Base-by-base conservation (phyloP, 768 basidiomycete species). In the Termitomyces heimii region DNA sequence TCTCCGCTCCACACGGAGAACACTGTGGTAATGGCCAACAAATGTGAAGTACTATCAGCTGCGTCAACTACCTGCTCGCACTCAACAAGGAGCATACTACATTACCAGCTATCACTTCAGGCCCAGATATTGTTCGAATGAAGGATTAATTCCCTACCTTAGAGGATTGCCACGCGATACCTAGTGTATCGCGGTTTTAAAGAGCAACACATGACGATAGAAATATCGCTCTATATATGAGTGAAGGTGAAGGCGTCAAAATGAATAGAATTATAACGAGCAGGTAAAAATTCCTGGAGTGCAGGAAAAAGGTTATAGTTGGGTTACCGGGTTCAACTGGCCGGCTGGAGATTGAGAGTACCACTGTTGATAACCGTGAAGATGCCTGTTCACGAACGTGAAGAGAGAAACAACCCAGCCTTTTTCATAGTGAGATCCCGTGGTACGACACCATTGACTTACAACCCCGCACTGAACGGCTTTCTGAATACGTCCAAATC, bases 1-100 rank as follows among this genome's bases (percentile, higher is more conserved):
- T 68, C 78, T 5, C 75, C 78, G 34, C 80, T 75, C 57, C 80
- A 80, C 53, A 62, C 64, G 57, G 80, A 70, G 39, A 46, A 14
- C 14, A 10, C 13, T 35, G n/a, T 16, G 3, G 5, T 10, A 3
- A 35, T 16, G 35, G 4, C 35, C 35, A 5, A 35, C 14, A 35
- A 9, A 32, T 32, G 32, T 8, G 35, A 16, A 4, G n/a, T n/a
- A n/a, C 1, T 40, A 40, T 40, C 39, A 40, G 39, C 16, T 1
- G 35, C 5, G 14, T 20, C 9, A 5, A 3, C 40, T 5, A 10
- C 40, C 20, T 42, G 20, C 20, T n/a, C n/a, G n/a, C n/a, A n/a
- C n/a, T 22, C 40, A 20, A 42, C 40, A 42, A 8, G 20, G 20
- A 37, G 10, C 37, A n/a, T 39, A 39, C 37, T 18, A 8, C 18